Evolutionary conservation across 345 rosid species (phyloP).

Genomic region (Corchorus capsularis): DNA sequence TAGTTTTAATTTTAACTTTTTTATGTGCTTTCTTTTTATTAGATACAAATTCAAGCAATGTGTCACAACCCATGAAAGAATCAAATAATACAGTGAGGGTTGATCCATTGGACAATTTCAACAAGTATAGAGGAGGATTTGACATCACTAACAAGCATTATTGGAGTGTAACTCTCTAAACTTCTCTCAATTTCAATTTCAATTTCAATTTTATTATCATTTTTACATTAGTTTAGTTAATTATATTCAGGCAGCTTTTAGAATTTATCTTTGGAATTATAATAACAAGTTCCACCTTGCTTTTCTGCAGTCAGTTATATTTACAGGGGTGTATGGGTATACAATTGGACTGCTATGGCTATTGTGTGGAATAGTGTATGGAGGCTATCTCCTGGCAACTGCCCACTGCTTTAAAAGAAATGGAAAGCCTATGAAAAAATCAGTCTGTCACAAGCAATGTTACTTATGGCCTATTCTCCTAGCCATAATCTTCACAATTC

Average conservation of each 20-base stretch:
- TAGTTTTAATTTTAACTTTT: background rate
- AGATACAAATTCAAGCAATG: conserved; percentile 20
- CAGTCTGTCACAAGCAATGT: conserved; percentile 32
- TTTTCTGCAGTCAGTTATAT: conserved; percentile 55
- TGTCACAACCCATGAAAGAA: background rate
- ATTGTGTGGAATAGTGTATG: conserved; percentile 45
- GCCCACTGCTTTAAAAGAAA: conserved; percentile 34
- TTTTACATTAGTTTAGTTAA: background rate
- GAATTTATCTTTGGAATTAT: background rate
- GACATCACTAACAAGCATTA: conserved; percentile 46
- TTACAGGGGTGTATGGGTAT: conserved; percentile 64
- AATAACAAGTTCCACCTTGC: background rate
- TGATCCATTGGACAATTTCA: conserved; percentile 52
- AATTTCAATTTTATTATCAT: background rate
- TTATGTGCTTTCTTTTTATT: conserved; percentile 2
- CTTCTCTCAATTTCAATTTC: background rate
- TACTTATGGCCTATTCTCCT: conserved; percentile 41
- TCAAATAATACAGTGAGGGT: conserved; percentile 36
- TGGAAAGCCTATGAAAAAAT: conserved; percentile 30
- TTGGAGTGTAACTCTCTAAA: conserved; percentile 59
- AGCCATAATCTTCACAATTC: conserved; percentile 44
- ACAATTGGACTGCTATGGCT: conserved; percentile 55
- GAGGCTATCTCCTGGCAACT: conserved; percentile 29
- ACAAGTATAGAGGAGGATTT: conserved; percentile 68
- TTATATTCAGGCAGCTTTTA: background rate